A percentile compares a stretch with the other conserved stretches of the same genome.
Evolutionary conservation across 2,329 filamentous ascomycete species (phyloP).

Genomic region (Macrophomina phaseolina): DNA sequence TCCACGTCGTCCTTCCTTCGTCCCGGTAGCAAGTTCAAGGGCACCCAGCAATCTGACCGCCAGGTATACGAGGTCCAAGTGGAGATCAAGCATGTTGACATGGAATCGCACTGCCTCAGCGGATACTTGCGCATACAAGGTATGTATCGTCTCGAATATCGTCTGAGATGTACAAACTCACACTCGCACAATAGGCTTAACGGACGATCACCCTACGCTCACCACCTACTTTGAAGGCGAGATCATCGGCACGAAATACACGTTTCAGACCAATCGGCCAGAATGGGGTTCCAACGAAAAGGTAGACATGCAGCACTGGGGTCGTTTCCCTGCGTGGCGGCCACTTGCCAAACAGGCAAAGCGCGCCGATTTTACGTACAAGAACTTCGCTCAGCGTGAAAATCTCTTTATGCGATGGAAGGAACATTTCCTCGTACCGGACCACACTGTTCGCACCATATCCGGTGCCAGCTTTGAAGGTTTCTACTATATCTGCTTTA

Average conservation of each 20-base stretch:
- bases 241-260: conserved; percentile 93
- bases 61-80: conserved; percentile 96
- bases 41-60: conserved; percentile 90
- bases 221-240: conserved; percentile 99
- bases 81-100: conserved; percentile 94
- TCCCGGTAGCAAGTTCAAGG: conserved; percentile 84
- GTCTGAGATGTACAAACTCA: conserved; percentile 5
- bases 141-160: conserved; percentile 45
- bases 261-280: conserved; percentile 87
- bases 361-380: conserved; percentile 63
- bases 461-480: conserved; percentile 96
- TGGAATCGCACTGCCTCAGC: conserved; percentile 91
- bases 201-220: conserved; percentile 93
- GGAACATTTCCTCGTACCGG: conserved; percentile 94
- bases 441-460: conserved; percentile 89
- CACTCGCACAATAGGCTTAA: conserved; percentile 69
- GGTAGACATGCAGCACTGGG: conserved; percentile 92
- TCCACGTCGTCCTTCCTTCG: conserved; percentile 87
- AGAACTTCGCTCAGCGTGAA: conserved; percentile 77
- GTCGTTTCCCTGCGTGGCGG: conserved; percentile 84
- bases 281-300: conserved; percentile 92
- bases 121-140: conserved; percentile 96
- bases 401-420: conserved; percentile 99
- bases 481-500: conserved; percentile 99
- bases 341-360: conserved; percentile 72